Base-by-base conservation (phyloP, 2,329 filamentous ascomycete species). In the Botryotinia calthae region DNA sequence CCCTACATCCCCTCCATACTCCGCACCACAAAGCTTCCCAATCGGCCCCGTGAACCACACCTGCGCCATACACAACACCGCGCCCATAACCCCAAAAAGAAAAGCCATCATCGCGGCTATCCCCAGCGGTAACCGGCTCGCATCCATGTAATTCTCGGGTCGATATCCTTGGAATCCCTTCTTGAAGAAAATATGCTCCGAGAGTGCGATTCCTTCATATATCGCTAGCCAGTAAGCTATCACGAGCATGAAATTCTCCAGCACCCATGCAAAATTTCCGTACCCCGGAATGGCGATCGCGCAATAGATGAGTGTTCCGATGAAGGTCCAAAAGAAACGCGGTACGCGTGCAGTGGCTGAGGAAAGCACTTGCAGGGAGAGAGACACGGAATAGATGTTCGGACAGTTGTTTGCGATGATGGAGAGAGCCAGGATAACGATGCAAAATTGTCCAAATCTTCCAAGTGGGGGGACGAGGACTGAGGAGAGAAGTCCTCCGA, bases 211-310 rank as follows among this genome's bases (percentile, higher is more conserved):
- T 64, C 87, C 90, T 75, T 89, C 87, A 82, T 93, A 94, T 77
- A 93, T 92, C 65, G 90, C 88, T 2, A 93, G 85, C 91, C 91
- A 94, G 83, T 93, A 94, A 2, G 87, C 88, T 74, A 90, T 89
- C 69, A 90, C 80, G 74, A 88, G 82, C 88, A 93, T 91, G 82
- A 93, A 92, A 81, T 92, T 91, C 79, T 91, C 86, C 22, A 93
- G 84, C 4, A 91, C 86, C 10, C 81, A 79, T 76, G 89, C 87
- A 80, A 93, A 93, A 79, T 90, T 84, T 7, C 82, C 82, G 82
- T 92, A 93, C 2, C 90, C 91, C 0, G 90, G 90, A 70, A 94
- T 91, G 14, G 90, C 88, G 77, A 93, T 89, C 37, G 87, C 90
- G 75, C 92, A 87, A 80, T 91, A 92, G 37, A 89, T 84, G 46